Percentiles rank a stretch among this genome's conserved stretches.
phyloP scores from a whole-genome alignment of 1,139 yeast genomes.

The Nematodospora anomalae region DNA sequence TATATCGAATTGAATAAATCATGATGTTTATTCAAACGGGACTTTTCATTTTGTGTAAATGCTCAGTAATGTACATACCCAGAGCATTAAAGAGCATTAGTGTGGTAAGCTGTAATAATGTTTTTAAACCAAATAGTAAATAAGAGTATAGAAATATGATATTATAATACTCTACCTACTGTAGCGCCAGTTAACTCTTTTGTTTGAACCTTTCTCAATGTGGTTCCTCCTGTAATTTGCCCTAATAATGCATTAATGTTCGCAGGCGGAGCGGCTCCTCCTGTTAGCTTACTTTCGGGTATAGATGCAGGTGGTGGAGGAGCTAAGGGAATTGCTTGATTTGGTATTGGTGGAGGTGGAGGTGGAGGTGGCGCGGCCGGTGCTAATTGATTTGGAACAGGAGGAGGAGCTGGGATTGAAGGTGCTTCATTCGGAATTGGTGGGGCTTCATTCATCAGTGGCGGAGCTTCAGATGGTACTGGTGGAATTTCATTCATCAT shows the following conservation, averaged over 20 bases:
- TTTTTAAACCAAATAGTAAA: neutral
- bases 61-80: too few relatives aligned
- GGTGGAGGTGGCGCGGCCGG: slow-evolving; percentile 20
- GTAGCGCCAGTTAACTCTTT: slow-evolving; percentile 44
- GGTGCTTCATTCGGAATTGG: slow-evolving; percentile 22
- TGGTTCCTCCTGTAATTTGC: slow-evolving; percentile 54
- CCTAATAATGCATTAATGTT: slow-evolving; percentile 51
- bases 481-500: slow-evolving; percentile 17
- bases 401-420: slow-evolving; percentile 18
- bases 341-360: slow-evolving; percentile 17
- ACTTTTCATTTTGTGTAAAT: too few relatives aligned
- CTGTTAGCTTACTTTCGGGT: slow-evolving; percentile 6
- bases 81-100: too few relatives aligned
- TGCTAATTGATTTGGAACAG: slow-evolving; percentile 23
- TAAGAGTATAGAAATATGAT: neutral
- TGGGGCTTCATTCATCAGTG: slow-evolving; percentile 19
- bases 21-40: too few relatives aligned
- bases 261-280: slow-evolving; percentile 28
- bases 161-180: slow-evolving; percentile 51
- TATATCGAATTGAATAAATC: too few relatives aligned
- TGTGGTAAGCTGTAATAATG: too few relatives aligned
- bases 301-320: slow-evolving; percentile 19
- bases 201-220: slow-evolving; percentile 51
- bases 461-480: slow-evolving; percentile 17
- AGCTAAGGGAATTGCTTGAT: slow-evolving; percentile 16